A percentile compares a stretch with the other conserved stretches of the same genome.
phyloP scores from a whole-genome alignment of 345 rosid genomes.

The Rhodamnia rubescens region DNA sequence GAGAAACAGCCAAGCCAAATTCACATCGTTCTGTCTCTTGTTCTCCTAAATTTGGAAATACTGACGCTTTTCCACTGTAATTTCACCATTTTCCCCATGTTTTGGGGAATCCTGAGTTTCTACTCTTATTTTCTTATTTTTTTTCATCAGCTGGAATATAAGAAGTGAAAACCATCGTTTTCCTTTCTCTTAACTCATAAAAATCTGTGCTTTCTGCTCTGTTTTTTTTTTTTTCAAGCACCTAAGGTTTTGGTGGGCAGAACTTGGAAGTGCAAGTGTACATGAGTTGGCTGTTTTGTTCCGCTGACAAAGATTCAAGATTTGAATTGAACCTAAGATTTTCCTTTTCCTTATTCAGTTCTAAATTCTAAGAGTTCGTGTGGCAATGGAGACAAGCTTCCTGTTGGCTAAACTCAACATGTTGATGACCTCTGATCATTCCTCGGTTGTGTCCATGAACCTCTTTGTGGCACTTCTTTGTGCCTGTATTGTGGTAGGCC shows the following conservation, averaged over 20 bases:
- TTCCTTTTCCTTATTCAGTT: not conserved
- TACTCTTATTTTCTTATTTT: not conserved
- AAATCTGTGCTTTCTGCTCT: not conserved
- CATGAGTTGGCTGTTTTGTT: not conserved
- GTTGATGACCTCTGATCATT: constrained; percentile 18
- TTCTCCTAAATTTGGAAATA: not conserved
- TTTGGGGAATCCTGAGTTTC: not conserved
- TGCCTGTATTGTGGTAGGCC: constrained; percentile 31
- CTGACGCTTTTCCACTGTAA: not conserved
- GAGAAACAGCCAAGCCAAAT: not conserved
- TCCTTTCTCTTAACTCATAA: not conserved
- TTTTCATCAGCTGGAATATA: not conserved
- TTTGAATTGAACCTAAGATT: not conserved
- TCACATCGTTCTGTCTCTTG: not conserved
- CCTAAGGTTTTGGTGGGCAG: not conserved
- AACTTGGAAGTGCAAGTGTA: not conserved
- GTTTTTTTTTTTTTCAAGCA: not conserved
- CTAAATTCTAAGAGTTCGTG: not conserved
- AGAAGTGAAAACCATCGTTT: not conserved
- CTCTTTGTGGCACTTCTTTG: constrained; percentile 35
- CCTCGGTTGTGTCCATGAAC: constrained; percentile 31
- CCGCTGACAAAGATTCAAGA: not conserved
- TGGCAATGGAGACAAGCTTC: not conserved
- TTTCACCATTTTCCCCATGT: not conserved
- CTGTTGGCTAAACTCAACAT: not conserved